Conservation (phyloP, 2,329 filamentous ascomycete species). For the Arthrobotrys conoides region DNA sequence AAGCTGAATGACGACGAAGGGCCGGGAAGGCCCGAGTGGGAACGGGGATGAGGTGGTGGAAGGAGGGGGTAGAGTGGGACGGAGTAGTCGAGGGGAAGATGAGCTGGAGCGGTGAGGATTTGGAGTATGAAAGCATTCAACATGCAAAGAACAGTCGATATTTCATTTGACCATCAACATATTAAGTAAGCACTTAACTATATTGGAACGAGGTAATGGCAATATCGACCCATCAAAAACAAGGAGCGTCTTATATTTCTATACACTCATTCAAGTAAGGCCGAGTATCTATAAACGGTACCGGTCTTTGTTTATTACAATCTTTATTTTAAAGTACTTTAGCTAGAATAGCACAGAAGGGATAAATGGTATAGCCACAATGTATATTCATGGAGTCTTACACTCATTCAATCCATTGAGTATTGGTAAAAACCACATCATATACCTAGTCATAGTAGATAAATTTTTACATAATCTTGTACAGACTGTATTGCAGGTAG, state of each 20-base stretch:
- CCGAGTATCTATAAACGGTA: background rate
- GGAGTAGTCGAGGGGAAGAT: background rate
- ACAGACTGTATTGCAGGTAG: background rate
- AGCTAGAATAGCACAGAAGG: background rate
- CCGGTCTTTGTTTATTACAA: background rate
- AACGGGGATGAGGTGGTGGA: slow-evolving; percentile 23
- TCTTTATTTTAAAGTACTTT: background rate
- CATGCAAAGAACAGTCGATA: background rate
- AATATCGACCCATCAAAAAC: background rate
- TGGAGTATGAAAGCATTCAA: background rate
- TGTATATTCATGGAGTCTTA: background rate
- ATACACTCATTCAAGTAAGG: background rate
- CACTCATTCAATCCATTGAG: slow-evolving; percentile 1
- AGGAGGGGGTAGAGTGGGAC: background rate
- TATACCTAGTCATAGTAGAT: background rate
- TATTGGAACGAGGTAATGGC: background rate
- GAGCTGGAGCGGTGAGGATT: background rate
- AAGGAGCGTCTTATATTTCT: background rate
- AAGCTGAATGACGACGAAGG: slow-evolving; percentile 48
- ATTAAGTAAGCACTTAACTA: background rate
- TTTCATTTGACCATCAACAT: background rate
- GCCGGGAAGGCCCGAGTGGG: slow-evolving; percentile 52
- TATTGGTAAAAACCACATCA: slow-evolving; percentile 2
- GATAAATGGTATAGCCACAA: background rate
- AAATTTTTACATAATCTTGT: background rate